Percentiles rank a stretch among this genome's conserved stretches.
Evolutionary conservation across 192 early-diverging fungal genomes (phyloP).

Genomic region (Physocladia obscura): DNA sequence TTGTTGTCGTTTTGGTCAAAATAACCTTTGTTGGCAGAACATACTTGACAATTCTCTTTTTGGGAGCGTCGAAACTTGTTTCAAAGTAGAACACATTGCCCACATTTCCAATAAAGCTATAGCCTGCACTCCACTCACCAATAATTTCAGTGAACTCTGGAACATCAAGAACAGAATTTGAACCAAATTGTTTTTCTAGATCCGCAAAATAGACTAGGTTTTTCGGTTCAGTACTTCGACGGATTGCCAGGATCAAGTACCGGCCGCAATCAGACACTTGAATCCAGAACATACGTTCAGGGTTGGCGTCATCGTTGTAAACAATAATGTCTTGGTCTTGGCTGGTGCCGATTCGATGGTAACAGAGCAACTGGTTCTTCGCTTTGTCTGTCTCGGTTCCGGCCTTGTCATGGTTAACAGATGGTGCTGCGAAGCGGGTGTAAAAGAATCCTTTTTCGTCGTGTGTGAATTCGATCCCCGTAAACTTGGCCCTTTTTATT

Average conservation of each 20-base stretch:
- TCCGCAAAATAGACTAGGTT: constrained; percentile 45
- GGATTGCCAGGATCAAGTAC: constrained; percentile 54
- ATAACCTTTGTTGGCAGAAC: no score
- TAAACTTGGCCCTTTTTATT: constrained; percentile 57
- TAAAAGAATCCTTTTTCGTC: constrained; percentile 77
- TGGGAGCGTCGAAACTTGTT: constrained; percentile 63
- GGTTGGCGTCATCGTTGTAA: constrained; percentile 23
- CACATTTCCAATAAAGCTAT: constrained; percentile 49
- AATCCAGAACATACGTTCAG: background rate
- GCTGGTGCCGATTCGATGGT: constrained; percentile 50
- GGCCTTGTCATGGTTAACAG: constrained; percentile 29
- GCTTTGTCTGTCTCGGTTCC: constrained; percentile 63
- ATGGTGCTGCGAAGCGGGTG: constrained; percentile 47
- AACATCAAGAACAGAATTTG: background rate
- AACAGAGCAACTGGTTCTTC: constrained; percentile 39
- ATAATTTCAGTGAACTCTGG: constrained; percentile 36
- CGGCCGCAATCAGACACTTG: constrained; percentile 17
- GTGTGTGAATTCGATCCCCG: constrained; percentile 54
- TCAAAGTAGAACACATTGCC: constrained; percentile 60
- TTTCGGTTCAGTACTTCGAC: constrained; percentile 44
- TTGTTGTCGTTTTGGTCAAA: no score
- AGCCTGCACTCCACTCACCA: constrained; percentile 52
- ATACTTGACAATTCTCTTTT: constrained; percentile 58
- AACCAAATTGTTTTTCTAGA: constrained; percentile 37
- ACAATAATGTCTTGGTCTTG: constrained; percentile 54